Conservation (phyloP, 306 rosid species). For the Sindora glabra region DNA sequence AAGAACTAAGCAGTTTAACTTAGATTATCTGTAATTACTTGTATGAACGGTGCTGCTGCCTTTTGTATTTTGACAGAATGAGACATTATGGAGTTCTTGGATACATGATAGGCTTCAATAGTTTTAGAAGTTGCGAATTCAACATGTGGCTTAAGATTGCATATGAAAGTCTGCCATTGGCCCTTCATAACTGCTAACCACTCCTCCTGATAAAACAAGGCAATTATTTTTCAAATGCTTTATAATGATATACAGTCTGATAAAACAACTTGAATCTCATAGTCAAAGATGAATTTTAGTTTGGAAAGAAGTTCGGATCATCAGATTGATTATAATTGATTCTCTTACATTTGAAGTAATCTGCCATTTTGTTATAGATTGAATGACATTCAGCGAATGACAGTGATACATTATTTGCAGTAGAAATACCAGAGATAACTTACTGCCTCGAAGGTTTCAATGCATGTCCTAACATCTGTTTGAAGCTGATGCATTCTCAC, state of each 20-base stretch:
- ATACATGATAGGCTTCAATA: slow-evolving; percentile 17
- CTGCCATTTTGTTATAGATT: too few species aligned
- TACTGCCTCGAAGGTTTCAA: slow-evolving; percentile 17
- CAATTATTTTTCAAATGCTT: background rate
- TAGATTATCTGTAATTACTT: slow-evolving; percentile 7
- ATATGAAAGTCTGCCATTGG: slow-evolving; percentile 14
- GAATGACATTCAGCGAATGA: background rate
- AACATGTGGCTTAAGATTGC: slow-evolving; percentile 7
- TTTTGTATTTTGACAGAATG: slow-evolving; percentile 9
- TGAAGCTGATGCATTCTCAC: background rate
- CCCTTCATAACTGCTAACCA: slow-evolving; percentile 25
- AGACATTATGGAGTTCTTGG: slow-evolving; percentile 23
- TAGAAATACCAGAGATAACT: background rate
- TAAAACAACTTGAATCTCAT: too few species aligned
- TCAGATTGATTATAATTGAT: too few species aligned
- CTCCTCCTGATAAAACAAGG: slow-evolving; percentile 19
- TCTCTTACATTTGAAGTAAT: too few species aligned
- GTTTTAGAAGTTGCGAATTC: slow-evolving; percentile 9
- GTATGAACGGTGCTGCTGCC: background rate
- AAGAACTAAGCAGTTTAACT: background rate
- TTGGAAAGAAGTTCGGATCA: too few species aligned
- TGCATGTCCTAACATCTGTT: background rate
- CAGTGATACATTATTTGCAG: background rate
- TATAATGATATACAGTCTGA: background rate
- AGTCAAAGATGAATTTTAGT: too few species aligned